Evolutionary conservation across 2,329 filamentous ascomycete genomes (phyloP).

Genomic region (Stagonosporopsis tanaceti): DNA sequence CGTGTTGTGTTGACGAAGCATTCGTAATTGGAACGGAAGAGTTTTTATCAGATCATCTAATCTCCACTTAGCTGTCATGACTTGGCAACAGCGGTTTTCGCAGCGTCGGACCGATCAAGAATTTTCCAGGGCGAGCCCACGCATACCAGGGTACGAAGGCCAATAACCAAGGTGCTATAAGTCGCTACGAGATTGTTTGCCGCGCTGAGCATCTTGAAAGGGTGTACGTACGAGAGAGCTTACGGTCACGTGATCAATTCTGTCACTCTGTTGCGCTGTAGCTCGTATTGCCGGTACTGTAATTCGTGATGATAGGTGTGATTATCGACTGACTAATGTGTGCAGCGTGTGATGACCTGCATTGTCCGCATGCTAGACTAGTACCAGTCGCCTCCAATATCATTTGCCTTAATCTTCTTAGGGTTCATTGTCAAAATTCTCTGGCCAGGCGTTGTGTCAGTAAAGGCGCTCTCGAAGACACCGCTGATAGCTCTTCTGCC

Average conservation of each 20-base stretch:
- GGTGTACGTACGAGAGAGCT: background rate
- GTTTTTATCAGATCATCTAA: slow-evolving; percentile 20
- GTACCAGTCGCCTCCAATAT: slow-evolving; percentile 67
- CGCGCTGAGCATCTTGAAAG: background rate
- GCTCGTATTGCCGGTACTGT: background rate
- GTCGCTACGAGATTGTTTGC: background rate
- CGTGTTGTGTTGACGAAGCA: slow-evolving; percentile 1
- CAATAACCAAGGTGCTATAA: background rate
- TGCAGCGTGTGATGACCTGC: background rate
- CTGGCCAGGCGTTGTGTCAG: slow-evolving; percentile 65
- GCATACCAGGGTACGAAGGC: background rate
- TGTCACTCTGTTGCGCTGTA: background rate
- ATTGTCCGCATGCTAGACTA: slow-evolving; percentile 36
- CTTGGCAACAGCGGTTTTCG: slow-evolving; percentile 7
- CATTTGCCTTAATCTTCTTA: slow-evolving; percentile 60
- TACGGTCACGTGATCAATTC: background rate
- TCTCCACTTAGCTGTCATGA: slow-evolving; percentile 7
- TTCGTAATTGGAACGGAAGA: background rate
- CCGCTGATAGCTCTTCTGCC: slow-evolving; percentile 65
- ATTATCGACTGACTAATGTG: background rate
- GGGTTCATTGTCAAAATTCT: slow-evolving; percentile 67
- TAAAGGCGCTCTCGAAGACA: slow-evolving; percentile 65
- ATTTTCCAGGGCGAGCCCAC: background rate
- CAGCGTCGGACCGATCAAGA: slow-evolving; percentile 14
- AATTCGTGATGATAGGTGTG: background rate